phyloP scores from a whole-genome alignment of 1,284 basidiomycete species.

The Agaricales sp. region DNA sequence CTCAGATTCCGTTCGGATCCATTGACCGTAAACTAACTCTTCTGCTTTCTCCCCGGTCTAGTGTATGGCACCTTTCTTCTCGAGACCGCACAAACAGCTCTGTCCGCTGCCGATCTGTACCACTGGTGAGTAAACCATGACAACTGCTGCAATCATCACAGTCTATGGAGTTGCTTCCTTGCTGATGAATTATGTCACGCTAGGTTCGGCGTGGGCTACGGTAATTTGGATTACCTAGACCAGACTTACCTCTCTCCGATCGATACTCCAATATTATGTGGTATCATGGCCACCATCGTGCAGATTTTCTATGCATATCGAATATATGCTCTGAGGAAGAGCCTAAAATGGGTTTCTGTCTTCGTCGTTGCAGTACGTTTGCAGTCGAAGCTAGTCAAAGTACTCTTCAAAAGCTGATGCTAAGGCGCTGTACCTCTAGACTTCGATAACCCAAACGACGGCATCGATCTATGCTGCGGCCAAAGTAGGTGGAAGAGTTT shows the following conservation, averaged over 20 bases:
- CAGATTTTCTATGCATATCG: background rate
- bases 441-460: background rate
- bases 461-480: background rate
- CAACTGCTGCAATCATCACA: too few species aligned
- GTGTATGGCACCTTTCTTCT: background rate
- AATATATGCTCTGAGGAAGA: background rate
- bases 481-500: background rate
- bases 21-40: too few species aligned
- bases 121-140: background rate
- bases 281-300: background rate
- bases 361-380: background rate
- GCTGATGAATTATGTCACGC: background rate
- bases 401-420: background rate
- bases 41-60: background rate
- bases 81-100: background rate
- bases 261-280: background rate
- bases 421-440: too few species aligned
- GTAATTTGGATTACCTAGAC: background rate
- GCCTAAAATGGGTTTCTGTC: background rate
- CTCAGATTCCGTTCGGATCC: too few species aligned
- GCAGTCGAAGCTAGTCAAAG: background rate
- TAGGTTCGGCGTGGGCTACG: background rate
- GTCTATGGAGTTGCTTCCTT: too few species aligned
- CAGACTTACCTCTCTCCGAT: background rate
- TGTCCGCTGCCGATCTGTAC: background rate